phyloP scores from a whole-genome alignment of 305 asterid genomes.

The Rubia balearica region DNA sequence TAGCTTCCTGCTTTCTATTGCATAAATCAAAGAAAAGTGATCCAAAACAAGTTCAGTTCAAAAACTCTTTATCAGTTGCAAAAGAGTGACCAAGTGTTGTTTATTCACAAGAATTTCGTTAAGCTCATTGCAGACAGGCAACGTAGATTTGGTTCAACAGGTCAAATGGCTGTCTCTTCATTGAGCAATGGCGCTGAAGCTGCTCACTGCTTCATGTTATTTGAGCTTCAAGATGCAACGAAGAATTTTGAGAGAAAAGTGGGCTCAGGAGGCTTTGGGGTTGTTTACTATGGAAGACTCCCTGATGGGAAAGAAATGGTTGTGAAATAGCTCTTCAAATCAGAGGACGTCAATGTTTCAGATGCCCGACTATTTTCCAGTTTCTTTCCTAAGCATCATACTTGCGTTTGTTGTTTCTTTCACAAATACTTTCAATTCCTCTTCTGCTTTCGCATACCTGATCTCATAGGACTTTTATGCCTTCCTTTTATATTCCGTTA shows the following conservation, averaged over 20 bases:
- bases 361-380: too few relatives aligned
- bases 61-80: constrained; percentile 10
- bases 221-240: constrained; percentile 80
- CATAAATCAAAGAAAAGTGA: constrained; percentile 43
- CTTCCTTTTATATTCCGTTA: too few relatives aligned
- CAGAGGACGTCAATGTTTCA: too few relatives aligned
- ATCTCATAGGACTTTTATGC: too few relatives aligned
- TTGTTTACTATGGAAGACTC: constrained; percentile 77
- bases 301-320: constrained; percentile 85
- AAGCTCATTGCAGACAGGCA: constrained; percentile 32
- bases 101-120: constrained; percentile 12
- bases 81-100: constrained; percentile 11
- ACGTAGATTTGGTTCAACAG: constrained; percentile 27
- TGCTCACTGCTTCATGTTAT: constrained; percentile 71
- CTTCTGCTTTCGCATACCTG: too few relatives aligned
- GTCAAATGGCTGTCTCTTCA: constrained; percentile 45
- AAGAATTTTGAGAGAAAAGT: constrained; percentile 66
- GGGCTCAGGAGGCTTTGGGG: constrained; percentile 95
- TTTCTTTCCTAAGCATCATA: too few relatives aligned
- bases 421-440: too few relatives aligned
- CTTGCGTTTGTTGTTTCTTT: too few relatives aligned
- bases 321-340: constrained; percentile 31
- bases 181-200: constrained; percentile 57
- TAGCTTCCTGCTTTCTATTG: constrained; percentile 52
- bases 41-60: constrained; percentile 45